Conservation (phyloP, 108 stramenopile genomes). For the Cyclostephanos tholiformis region DNA sequence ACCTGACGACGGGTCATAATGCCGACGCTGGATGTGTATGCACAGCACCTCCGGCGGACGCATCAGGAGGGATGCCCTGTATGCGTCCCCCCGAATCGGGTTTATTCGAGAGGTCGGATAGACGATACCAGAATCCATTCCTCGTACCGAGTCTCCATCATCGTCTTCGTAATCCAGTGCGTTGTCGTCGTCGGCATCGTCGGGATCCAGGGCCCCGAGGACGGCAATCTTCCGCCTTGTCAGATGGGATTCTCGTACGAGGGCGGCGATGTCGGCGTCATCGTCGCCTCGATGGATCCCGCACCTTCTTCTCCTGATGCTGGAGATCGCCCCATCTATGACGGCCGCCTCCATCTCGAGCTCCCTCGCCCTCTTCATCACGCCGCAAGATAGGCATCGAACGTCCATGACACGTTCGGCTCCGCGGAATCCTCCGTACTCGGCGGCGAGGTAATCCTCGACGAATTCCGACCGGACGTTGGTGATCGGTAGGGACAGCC, state of each 20-base stretch:
- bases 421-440: conserved; percentile 45
- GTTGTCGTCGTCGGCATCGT: conserved; percentile 45
- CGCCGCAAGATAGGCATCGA: conserved; percentile 71
- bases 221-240: conserved; percentile 18
- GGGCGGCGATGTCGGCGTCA: conserved; percentile 12
- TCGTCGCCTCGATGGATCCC: background rate
- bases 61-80: conserved; percentile 70
- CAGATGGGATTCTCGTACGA: conserved; percentile 22
- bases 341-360: conserved; percentile 65
- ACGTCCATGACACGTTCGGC: conserved; percentile 79
- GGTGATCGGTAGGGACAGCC: conserved; percentile 50
- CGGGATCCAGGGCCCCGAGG: conserved; percentile 37
- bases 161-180: conserved; percentile 32
- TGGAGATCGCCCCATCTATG: conserved; percentile 59
- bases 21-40: conserved; percentile 82
- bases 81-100: conserved; percentile 56
- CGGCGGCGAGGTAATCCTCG: conserved; percentile 39
- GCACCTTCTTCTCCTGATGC: conserved; percentile 23
- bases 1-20: conserved; percentile 61
- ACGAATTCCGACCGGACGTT: conserved; percentile 54
- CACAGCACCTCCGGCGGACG: conserved; percentile 71
- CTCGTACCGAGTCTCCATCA: background rate
- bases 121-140: background rate
- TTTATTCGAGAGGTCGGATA: conserved; percentile 9
- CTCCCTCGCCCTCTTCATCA: conserved; percentile 48